Percentiles rank a stretch among this genome's conserved stretches.
phyloP scores from a whole-genome alignment of 1,139 yeast genomes.

The Candida albicans region DNA sequence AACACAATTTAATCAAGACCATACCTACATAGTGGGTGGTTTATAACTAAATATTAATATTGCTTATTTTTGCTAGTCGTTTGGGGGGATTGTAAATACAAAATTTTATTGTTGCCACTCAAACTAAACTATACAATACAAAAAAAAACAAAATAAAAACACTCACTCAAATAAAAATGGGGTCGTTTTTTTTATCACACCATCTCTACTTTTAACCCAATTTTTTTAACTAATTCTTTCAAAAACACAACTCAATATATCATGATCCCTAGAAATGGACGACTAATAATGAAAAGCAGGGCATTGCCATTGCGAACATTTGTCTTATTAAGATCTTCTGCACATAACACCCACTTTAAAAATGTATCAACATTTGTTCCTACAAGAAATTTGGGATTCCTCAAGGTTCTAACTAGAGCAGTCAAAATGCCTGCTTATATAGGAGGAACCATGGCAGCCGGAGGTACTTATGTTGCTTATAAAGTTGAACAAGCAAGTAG shows the following conservation, averaged over 20 bases:
- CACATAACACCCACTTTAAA: not conserved
- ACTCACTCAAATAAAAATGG: not conserved
- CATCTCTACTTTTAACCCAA: not conserved
- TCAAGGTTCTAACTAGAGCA: constrained; percentile 44
- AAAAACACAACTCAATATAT: not conserved
- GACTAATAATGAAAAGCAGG: constrained; percentile 3
- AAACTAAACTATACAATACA: not conserved
- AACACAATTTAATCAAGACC: not conserved
- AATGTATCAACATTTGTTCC: constrained; percentile 7
- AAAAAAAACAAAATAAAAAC: not conserved
- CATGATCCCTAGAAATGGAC: constrained; percentile 9
- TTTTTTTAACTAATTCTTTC: not conserved
- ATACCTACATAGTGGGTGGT: not conserved
- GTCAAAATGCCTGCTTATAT: constrained; percentile 73
- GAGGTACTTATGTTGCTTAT: constrained; percentile 88
- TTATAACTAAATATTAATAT: not conserved
- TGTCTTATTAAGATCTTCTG: constrained; percentile 3
- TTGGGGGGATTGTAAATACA: not conserved
- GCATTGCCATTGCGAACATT: not conserved
- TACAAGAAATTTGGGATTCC: constrained; percentile 42
- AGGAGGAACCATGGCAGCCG: constrained; percentile 92
- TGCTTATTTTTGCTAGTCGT: not conserved
- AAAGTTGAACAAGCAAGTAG: constrained; percentile 84
- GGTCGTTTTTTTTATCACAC: not conserved
- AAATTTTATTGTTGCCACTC: not conserved